phyloP scores from a whole-genome alignment of 2,329 filamentous ascomycete species.

The Microdochium paspali region DNA sequence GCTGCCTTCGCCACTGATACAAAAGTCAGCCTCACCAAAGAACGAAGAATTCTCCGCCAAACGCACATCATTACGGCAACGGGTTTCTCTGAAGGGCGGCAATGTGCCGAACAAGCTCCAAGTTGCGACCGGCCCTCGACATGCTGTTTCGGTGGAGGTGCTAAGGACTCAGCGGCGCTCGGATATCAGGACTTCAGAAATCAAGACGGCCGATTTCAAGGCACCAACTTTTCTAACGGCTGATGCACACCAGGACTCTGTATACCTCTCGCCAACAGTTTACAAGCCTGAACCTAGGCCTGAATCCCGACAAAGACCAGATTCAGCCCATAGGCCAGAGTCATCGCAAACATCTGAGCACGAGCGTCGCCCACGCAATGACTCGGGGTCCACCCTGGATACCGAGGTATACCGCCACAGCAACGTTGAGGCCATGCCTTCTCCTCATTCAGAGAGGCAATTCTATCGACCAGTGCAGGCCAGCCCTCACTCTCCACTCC shows the following conservation, averaged over 20 bases:
- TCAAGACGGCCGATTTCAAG: neutral
- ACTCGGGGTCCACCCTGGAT: neutral
- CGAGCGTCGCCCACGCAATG: slow-evolving; percentile 24
- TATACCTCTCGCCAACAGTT: neutral
- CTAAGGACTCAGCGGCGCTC: neutral
- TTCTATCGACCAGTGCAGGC: slow-evolving; percentile 54
- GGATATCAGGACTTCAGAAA: neutral
- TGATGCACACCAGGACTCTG: neutral
- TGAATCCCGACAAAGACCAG: slow-evolving; percentile 21
- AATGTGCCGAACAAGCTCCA: slow-evolving; percentile 43
- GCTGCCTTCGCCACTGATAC: slow-evolving; percentile 34
- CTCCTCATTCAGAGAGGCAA: slow-evolving; percentile 43
- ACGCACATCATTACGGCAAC: slow-evolving; percentile 40
- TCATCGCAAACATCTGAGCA: slow-evolving; percentile 39
- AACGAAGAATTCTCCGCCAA: slow-evolving; percentile 14
- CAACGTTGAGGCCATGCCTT: slow-evolving; percentile 24
- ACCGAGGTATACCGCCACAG: neutral
- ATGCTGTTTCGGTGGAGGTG: neutral
- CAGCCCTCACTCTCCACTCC: slow-evolving; percentile 53
- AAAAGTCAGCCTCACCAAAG: slow-evolving; percentile 14
- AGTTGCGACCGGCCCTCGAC: slow-evolving; percentile 25
- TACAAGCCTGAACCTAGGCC: neutral
- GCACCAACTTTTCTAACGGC: neutral
- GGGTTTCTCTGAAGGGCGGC: slow-evolving; percentile 41
- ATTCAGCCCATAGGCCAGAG: slow-evolving; percentile 37